Evolutionary conservation across 2,329 filamentous ascomycete species (phyloP).

Genomic region (Fusarium nisikadoi): DNA sequence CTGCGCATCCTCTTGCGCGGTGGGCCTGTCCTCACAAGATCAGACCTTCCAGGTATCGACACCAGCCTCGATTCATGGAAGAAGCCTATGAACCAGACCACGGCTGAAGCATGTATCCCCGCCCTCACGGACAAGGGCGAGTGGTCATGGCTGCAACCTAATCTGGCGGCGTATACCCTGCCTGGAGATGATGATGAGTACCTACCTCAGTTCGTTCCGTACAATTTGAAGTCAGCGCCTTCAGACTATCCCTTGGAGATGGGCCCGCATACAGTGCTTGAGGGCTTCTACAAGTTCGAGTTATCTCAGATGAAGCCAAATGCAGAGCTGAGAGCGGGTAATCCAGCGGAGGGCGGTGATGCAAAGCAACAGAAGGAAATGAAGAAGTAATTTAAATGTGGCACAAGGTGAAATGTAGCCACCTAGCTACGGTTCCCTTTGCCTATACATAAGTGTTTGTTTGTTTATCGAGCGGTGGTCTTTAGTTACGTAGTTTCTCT

Average conservation of each 20-base stretch:
- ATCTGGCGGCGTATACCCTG: accelerated
- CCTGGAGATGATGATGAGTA: not conserved
- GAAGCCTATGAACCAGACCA: not conserved
- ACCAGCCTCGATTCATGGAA: not conserved
- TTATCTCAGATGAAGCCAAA: not conserved
- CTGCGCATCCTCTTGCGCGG: not conserved
- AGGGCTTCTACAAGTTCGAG: not conserved
- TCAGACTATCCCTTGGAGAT: not conserved
- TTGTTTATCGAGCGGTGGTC: not conserved
- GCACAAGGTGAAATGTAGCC: accelerated
- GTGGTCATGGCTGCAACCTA: not conserved
- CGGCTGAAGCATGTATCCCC: not conserved
- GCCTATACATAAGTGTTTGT: not conserved
- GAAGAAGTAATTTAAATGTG: not conserved
- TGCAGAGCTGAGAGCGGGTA: not conserved
- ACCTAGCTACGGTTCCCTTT: accelerated
- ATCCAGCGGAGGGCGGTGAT: not conserved
- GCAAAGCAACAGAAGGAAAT: not conserved
- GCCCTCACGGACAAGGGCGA: not conserved
- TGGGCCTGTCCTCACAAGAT: not conserved
- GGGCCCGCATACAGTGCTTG: not conserved
- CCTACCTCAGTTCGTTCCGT: not conserved
- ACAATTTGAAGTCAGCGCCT: not conserved
- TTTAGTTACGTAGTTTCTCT: not conserved
- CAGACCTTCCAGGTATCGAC: not conserved